Evolutionary conservation across 1,139 yeast genomes (phyloP), one percentile per base, ranked within the genome.

Genomic region (Yamadazyma atmosphaerica): DNA sequence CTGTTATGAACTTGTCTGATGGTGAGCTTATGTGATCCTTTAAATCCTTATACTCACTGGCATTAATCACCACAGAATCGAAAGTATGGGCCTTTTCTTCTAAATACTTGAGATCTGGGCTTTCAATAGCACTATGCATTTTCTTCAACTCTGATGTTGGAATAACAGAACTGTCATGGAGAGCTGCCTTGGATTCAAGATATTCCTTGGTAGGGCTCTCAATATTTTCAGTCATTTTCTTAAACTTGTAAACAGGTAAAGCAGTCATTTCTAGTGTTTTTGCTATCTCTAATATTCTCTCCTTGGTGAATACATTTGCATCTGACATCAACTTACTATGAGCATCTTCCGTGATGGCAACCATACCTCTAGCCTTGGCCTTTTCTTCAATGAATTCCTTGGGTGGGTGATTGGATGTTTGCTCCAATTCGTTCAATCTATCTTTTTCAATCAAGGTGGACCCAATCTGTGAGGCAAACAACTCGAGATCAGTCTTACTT

Each of bases 301-400:
- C 65, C 17, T 56, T 45, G 6, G 58, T 46, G 30, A 71, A 70
- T n/a, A 56, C 57, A 36, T 54, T 50, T n/a, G 56, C 63, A 30
- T 49, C 55, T 4, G 44, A 38, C 11, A 47, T 24, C 35, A 71
- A 52, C 13, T 54, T 58, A 4, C 46, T 45, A 36, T 60, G 55
- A 13, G 60, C 65, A 10, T 60, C 37, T 14, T 50, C 51, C 4
- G 69, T 47, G 13, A 78, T 14, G 0, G 51, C 44, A 3, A 59
- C 56, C 18, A 52, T 35, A 4, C 53, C 59, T 9, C 44, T 40
- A 1, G 32, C 30, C 7, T 45, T 39, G 1, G 61, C 60, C 33
- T 55, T 55, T 12, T 38, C 35, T 26, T 45, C 46, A 32, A 65
- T 40, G 38, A 44, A 54, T 2, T 58, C 60, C 29, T 45, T 35